Percentiles rank a stretch among this genome's conserved stretches.
These are phyloP conservation scores for Aspergillus funiculosus DNA, from an alignment of 495 filamentous ascomycete genomes.

Conservation along the genomic window DNA sequence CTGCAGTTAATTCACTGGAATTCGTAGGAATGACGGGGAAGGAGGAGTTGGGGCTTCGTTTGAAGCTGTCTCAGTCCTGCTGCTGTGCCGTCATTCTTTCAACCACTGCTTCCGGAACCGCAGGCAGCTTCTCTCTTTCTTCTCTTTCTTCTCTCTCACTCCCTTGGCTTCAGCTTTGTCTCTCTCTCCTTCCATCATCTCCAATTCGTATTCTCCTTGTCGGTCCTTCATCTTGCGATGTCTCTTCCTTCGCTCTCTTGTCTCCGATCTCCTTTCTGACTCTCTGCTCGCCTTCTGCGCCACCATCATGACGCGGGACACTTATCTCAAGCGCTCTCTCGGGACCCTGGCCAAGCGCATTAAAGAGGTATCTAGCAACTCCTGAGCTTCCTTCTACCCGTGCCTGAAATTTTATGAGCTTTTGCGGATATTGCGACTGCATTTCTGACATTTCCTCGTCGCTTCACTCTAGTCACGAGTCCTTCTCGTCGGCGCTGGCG, in stretches of 20 bases:
- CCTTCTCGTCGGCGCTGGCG: conserved; percentile 91
- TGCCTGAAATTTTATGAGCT: neutral
- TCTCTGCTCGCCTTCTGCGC: conserved; percentile 7
- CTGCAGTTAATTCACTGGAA: no score
- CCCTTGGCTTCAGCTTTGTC: conserved; percentile 10
- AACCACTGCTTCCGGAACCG: conserved; percentile 10
- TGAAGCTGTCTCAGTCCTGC: conserved; percentile 4
- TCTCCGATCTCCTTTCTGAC: conserved; percentile 7
- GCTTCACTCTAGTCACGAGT: conserved; percentile 62
- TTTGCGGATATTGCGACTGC: neutral
- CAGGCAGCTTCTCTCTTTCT: conserved; percentile 18
- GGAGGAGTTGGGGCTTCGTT: conserved; percentile 1
- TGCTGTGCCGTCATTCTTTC: conserved; percentile 13
- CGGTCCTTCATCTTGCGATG: conserved; percentile 13
- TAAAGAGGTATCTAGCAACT: conserved; percentile 50
- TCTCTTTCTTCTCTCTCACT: conserved; percentile 16
- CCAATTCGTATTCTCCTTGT: neutral
- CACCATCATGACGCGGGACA: conserved; percentile 48
- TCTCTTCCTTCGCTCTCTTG: conserved; percentile 8
- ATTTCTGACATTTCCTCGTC: conserved; percentile 16
- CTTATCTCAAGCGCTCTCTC: conserved; percentile 56
- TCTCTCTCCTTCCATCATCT: neutral
- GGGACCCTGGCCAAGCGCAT: conserved; percentile 54
- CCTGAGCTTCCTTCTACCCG: neutral
- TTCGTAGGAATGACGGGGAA: no score